phyloP scores from a whole-genome alignment of 306 rosid species.

The Calophaca sinica region DNA sequence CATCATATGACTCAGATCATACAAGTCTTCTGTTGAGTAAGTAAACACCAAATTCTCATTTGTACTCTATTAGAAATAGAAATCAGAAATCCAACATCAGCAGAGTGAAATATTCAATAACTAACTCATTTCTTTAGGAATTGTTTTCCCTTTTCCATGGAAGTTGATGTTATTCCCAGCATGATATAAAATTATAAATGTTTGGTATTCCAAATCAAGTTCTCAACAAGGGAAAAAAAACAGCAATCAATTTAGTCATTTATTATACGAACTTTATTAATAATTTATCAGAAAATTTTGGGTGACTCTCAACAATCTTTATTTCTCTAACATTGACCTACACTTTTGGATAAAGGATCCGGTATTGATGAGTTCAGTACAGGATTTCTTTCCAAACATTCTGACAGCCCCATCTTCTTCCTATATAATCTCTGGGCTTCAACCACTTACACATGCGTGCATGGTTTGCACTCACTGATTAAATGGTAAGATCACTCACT shows the following conservation, averaged over 20 bases:
- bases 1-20: constrained; percentile 21
- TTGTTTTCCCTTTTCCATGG: background rate
- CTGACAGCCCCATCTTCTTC: constrained; percentile 8
- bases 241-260: constrained; percentile 13
- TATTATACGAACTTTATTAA: constrained; percentile 14
- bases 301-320: background rate
- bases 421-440: background rate
- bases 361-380: background rate
- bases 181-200: constrained; percentile 6
- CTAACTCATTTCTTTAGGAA: background rate
- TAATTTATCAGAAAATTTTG: background rate
- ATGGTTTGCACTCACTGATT: background rate
- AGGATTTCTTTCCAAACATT: constrained; percentile 29
- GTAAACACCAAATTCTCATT: constrained; percentile 19
- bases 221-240: background rate
- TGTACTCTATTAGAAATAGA: background rate
- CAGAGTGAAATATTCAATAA: constrained; percentile 12
- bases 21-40: constrained; percentile 21
- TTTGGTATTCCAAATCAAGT: constrained; percentile 2
- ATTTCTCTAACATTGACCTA: constrained; percentile 9
- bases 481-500: constrained; percentile 5
- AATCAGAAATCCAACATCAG: constrained; percentile 6
- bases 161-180: constrained; percentile 14
- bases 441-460: background rate
- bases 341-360: constrained; percentile 1